Conservation (phyloP, 1,284 basidiomycete species). For the Prillingera fragicola region DNA sequence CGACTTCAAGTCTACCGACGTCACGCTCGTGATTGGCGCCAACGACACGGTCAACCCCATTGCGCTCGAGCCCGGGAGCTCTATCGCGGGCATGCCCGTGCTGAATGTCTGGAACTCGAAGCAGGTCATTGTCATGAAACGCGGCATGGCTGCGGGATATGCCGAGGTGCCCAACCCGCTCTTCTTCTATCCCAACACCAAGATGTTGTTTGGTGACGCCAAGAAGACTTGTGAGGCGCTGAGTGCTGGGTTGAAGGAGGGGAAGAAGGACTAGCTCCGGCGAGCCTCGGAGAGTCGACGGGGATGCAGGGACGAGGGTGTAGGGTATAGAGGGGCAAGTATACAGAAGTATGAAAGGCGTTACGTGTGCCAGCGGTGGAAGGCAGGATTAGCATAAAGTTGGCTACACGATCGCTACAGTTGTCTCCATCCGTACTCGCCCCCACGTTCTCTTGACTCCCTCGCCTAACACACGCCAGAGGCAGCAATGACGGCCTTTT, state of each 20-base stretch:
- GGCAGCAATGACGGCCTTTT: too few species aligned
- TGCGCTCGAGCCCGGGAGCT: conserved; percentile 72
- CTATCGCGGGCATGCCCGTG: conserved; percentile 84
- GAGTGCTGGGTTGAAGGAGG: conserved; percentile 34
- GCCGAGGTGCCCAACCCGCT: conserved; percentile 82
- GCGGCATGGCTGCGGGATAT: conserved; percentile 59
- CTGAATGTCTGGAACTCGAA: conserved; percentile 85
- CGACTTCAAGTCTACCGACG: conserved; percentile 74
- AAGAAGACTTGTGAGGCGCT: conserved; percentile 71
- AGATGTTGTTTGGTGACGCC: conserved; percentile 83
- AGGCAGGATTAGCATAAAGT: too few species aligned
- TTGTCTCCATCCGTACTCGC: too few species aligned
- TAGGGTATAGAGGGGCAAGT: too few species aligned
- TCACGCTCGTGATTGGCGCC: conserved; percentile 68
- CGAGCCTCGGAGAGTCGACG: too few species aligned
- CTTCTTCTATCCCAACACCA: conserved; percentile 80
- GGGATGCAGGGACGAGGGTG: too few species aligned
- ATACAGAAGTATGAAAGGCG: too few species aligned
- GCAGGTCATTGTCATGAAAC: conserved; percentile 82
- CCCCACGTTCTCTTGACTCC: too few species aligned
- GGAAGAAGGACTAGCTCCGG: too few species aligned
- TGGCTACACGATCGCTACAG: too few species aligned
- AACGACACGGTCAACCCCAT: conserved; percentile 87
- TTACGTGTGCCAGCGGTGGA: too few species aligned
- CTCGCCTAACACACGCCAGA: too few species aligned